Evolutionary conservation across 2,329 filamentous ascomycete genomes (phyloP), one percentile per base, ranked within the genome.

Genomic region (Penicillium sp.): DNA sequence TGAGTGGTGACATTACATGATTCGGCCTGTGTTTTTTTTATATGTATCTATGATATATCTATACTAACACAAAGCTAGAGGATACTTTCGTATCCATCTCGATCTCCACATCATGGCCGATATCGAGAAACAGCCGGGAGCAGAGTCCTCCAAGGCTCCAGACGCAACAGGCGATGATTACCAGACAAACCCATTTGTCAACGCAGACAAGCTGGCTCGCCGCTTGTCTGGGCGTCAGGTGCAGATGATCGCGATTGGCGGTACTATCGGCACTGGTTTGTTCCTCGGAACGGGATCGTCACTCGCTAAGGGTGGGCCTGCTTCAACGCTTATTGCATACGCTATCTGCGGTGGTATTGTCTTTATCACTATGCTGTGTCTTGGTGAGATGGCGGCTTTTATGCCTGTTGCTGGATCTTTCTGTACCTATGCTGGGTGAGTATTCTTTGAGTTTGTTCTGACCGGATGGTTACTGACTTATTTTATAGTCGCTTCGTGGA

Each of bases 281-380:
- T 88, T 88, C 62, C 76, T 88, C 6, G 85, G 85, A 31, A 86
- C 84, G 0, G 85, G 85, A 10, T 84, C 83, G 67, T 82, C 84
- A 4, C 72, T 88, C 40, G 79, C 83, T 1, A 85, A 79, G 0
- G 85, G 83, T 31, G 85, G 85, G 0, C 85, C 85, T 5, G 84
- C 81, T 0, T 84, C 83, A 4, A 79, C 86, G 63, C 73, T 87
- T 12, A 79, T 87, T 43, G 79, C 79, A 35, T 87, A 85, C 64
- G 72, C 79, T 45, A 82, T 86, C 59, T 80, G 83, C 51, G 84
- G 84, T 25, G 79, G 63, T 8, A 85, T 86, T 57, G 81, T 87
- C 25, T 84, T 84, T 57, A 71, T 83, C 15, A 85, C 83, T 2
- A 86, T 86, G 83, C 65, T 85, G 58, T 79, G 77, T 27, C 66